Evolutionary conservation across 2,329 filamentous ascomycete genomes (phyloP).

Genomic region (Raffaelea arxii): DNA sequence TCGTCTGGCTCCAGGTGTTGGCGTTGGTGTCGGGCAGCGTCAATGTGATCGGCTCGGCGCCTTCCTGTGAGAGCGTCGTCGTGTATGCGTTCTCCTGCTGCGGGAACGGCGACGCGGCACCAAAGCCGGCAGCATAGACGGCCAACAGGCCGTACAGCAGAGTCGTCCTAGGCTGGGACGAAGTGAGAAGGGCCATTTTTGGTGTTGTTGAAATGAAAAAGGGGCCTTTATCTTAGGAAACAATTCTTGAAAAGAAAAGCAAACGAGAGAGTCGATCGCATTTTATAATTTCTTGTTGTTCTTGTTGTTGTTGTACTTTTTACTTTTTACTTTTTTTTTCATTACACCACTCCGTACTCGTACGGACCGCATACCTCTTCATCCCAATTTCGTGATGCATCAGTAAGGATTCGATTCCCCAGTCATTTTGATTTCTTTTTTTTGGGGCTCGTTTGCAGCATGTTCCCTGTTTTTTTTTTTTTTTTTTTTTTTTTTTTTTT

Average conservation of each 20-base stretch:
- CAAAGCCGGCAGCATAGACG: background rate
- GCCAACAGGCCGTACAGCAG: background rate
- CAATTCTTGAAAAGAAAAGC: background rate
- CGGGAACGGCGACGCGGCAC: background rate
- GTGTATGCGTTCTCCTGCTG: background rate
- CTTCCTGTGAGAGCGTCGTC: background rate
- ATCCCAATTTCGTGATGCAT: background rate
- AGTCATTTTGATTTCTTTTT: background rate
- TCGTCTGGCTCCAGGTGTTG: background rate
- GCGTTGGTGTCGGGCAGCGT: background rate
- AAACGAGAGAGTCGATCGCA: background rate
- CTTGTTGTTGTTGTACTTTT: background rate
- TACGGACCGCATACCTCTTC: background rate
- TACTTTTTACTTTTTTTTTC: background rate
- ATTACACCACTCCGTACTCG: background rate
- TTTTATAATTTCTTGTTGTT: background rate
- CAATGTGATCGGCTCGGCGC: background rate
- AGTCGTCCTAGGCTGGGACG: background rate
- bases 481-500: background rate
- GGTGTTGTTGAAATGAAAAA: too few relatives aligned
- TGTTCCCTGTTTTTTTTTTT: background rate
- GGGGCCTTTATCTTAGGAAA: too few relatives aligned
- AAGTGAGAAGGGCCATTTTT: background rate
- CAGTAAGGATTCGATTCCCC: background rate
- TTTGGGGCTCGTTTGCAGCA: background rate